Evolutionary conservation across 352 stramenopile species (phyloP), one percentile per base, ranked within the genome.

Genomic region (Phytopythium cucurbitacearum): DNA sequence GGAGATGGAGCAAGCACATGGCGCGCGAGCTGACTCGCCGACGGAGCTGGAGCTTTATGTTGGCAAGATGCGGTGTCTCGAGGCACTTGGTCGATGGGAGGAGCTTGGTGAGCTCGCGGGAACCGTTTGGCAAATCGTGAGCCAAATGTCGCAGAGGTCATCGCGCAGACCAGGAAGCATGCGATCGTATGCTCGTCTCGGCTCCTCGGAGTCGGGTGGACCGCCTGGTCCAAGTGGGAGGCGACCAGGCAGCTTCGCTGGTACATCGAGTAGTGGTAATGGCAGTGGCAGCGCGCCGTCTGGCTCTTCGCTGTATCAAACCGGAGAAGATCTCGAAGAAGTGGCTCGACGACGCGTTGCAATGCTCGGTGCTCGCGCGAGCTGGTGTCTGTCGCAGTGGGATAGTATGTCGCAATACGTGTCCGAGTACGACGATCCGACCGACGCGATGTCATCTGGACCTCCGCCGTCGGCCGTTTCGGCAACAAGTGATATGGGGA

Each of bases 41-140:
- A 5, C 38, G 12, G 34, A 9, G 4, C 77, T 98, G 48, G 87
- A 97, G 60, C 83, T 97, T 40, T 96, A 95, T 49, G 85, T 99
- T 10, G 97, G 97, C 39, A 98, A 96, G 52, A 98, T 99, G 85
- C 77, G 96, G 43, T 99, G 97, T 60, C 83, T 99, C 10, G 95
- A 99, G 64, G 95, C 96, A 2, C 71, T 98, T 34, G 96, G 97
- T 5, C 87, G 98, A 35, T 99, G 97, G 95, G 78, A 97, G 53
- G 80, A 96, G 46, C 80, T 98, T 3, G 70, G 97, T 16, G 73
- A 84, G n/a, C 67, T 99, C 32, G 92, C 91, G 9, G 40, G 68
- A n/a, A 57, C 84, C n/a, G 85, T 85, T 3, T 87, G 72, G 73
- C 48, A 54, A 33, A 36, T 46, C 7, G 2, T 54, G 37, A 38